Base-by-base conservation (phyloP, 805 yeast species). In the Saccharomycopsis fermentans region DNA sequence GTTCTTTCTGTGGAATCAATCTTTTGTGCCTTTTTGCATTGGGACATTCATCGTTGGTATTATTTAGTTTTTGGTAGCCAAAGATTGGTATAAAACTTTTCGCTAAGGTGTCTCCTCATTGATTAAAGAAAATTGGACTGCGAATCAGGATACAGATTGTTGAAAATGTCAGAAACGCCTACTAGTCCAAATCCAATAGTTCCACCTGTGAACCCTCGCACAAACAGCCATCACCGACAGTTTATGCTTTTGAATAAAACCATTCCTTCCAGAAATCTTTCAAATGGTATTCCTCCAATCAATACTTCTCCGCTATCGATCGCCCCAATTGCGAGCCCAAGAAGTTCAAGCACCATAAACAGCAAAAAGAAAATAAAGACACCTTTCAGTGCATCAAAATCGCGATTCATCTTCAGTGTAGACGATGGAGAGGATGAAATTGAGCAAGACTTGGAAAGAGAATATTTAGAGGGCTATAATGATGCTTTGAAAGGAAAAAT, bases 401-500 rank as follows among this genome's bases (percentile, higher is more conserved):
- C 64, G 9, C 39, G 69, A 26, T 66, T 60, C 58, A 74, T 86
- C 0, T 89, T 84, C 68, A 83, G 90, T 37, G 95, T 88, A 0
- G 96, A 89, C 67, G 96, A 89, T 69, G 90, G 86, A 65, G 81
- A 86, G 50, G 80, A 81, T 62, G 96, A 88, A 62, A 77, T 83
- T 17, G 86, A 81, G 60, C 81, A 79, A 17, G 87, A 81, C 63
- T 69, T 78, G 56, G 80, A 77, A 59, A 69, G 81, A 26, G 80
- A 81, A 62, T 87, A 86, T 66, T 65, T 82, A 35, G 95, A 86
- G 66, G 94, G 94, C 0, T 82, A 81, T 65, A 78, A 78, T 48
- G 94, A 86, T 69, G 94, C 91, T 0, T 66, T 87, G 55, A 77
- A 82, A 55, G 75, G 69, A 26, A 63, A 79, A 62, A 69, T 79